Evolutionary conservation across 1,139 yeast genomes (phyloP).

Genomic region (Kodamaea alishanica): DNA sequence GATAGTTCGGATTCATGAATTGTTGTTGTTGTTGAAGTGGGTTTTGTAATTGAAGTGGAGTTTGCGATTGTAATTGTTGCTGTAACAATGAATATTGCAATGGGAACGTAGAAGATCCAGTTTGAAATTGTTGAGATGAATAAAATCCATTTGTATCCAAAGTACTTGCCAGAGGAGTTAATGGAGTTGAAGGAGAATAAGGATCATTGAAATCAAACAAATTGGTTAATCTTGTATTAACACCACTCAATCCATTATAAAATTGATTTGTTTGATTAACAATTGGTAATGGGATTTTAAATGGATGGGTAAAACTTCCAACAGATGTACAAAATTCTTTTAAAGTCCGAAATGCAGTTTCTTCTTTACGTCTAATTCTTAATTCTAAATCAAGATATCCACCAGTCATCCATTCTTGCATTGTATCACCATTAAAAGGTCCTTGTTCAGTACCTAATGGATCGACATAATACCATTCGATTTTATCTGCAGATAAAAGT

Average conservation of each 20-base stretch:
- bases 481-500: slow-evolving; percentile 31
- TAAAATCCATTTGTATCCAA: slow-evolving; percentile 6
- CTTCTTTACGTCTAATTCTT: slow-evolving; percentile 54
- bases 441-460: slow-evolving; percentile 73
- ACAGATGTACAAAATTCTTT: slow-evolving; percentile 44
- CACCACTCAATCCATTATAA: slow-evolving; percentile 19
- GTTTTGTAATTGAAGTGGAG: slow-evolving; percentile 7
- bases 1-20: slow-evolving; percentile 15
- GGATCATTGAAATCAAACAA: slow-evolving; percentile 31
- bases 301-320: slow-evolving; percentile 56
- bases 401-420: slow-evolving; percentile 75
- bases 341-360: slow-evolving; percentile 37
- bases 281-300: slow-evolving; percentile 46
- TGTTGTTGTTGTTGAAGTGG: slow-evolving; percentile 6
- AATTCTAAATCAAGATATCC: slow-evolving; percentile 60
- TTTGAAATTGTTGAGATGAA: slow-evolving; percentile 9
- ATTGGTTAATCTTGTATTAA: slow-evolving; percentile 24
- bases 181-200: slow-evolving; percentile 15
- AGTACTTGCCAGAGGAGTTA: slow-evolving; percentile 13
- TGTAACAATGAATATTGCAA: slow-evolving; percentile 25
- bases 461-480: slow-evolving; percentile 73
- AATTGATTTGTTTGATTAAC: background rate
- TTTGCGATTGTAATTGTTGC: slow-evolving; percentile 28
- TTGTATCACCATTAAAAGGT: slow-evolving; percentile 68
- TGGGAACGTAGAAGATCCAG: slow-evolving; percentile 21